These are phyloP conservation scores for Coemansia sp. DNA, from an alignment of 192 early-diverging fungal genomes.

Conservation along the genomic window DNA sequence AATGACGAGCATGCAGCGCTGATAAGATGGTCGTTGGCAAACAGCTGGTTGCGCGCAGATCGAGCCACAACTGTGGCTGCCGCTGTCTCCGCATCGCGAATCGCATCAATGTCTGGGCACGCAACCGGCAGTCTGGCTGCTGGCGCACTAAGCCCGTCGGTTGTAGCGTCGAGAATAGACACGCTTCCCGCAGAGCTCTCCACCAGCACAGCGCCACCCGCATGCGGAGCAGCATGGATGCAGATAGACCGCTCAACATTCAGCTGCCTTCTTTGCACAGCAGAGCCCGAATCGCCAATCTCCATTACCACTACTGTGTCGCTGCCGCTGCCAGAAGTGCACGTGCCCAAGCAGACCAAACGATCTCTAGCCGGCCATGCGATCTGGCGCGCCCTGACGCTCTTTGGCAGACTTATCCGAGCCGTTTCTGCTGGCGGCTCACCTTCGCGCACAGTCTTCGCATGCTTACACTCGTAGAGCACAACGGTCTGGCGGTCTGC, in stretches of 20 bases:
- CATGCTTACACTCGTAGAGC: constrained; percentile 14
- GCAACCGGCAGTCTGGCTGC: constrained; percentile 11
- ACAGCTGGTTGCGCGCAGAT: constrained; percentile 80
- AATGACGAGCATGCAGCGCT: constrained; percentile 85
- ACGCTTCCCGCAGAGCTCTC: constrained; percentile 49
- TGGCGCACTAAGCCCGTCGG: neutral
- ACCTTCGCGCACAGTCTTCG: constrained; percentile 15
- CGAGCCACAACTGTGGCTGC: constrained; percentile 65
- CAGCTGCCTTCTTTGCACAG: neutral
- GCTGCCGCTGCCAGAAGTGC: constrained; percentile 8
- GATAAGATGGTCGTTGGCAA: constrained; percentile 68
- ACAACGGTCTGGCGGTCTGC: constrained; percentile 53
- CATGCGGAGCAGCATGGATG: constrained; percentile 37
- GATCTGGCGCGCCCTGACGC: constrained; percentile 61
- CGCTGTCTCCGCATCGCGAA: neutral
- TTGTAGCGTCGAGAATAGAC: constrained; percentile 18
- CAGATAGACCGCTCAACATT: neutral
- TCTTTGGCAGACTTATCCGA: constrained; percentile 6
- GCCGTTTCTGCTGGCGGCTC: constrained; percentile 26
- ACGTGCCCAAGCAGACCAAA: constrained; percentile 60
- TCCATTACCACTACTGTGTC: constrained; percentile 52
- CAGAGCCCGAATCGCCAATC: constrained; percentile 25
- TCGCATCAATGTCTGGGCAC: constrained; percentile 41
- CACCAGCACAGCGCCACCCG: constrained; percentile 30
- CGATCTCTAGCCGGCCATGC: constrained; percentile 59